Evolutionary conservation across 345 rosid species (phyloP).

Genomic region (Ceriops zippeliana): DNA sequence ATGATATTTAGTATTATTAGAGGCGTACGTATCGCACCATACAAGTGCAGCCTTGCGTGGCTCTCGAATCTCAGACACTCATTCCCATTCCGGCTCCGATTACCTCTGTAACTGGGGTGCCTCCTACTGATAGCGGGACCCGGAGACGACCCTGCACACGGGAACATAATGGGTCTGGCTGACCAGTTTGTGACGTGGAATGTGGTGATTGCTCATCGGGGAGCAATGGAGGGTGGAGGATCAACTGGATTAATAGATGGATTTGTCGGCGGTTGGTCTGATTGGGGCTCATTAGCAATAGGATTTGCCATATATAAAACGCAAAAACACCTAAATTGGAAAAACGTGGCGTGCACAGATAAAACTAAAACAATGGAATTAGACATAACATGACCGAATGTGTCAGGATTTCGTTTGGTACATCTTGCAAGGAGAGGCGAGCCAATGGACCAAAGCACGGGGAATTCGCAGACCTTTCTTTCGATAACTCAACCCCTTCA

Average conservation of each 20-base stretch:
- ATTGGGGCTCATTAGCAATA: not conserved
- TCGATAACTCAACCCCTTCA: not conserved
- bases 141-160: conserved; percentile 1
- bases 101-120: conserved; percentile 48
- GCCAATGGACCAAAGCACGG: conserved; percentile 29
- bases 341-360: no score
- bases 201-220: conserved; percentile 13
- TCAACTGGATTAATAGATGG: conserved; percentile 12
- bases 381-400: not conserved
- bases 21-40: conserved; percentile 43
- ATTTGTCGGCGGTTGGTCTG: conserved; percentile 4
- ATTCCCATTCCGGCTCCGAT: conserved; percentile 65
- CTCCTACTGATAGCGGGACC: conserved; percentile 20
- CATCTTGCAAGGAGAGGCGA: conserved; percentile 4
- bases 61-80: conserved; percentile 80
- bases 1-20: no score
- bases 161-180: conserved; percentile 18
- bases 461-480: conserved; percentile 26
- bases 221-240: not conserved
- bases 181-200: conserved; percentile 16
- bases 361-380: no score
- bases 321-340: no score
- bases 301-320: conserved; percentile 2
- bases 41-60: conserved; percentile 64
- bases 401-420: not conserved